phyloP scores from a whole-genome alignment of 2,329 filamentous ascomycete species.

The Mycogone perniciosa region DNA sequence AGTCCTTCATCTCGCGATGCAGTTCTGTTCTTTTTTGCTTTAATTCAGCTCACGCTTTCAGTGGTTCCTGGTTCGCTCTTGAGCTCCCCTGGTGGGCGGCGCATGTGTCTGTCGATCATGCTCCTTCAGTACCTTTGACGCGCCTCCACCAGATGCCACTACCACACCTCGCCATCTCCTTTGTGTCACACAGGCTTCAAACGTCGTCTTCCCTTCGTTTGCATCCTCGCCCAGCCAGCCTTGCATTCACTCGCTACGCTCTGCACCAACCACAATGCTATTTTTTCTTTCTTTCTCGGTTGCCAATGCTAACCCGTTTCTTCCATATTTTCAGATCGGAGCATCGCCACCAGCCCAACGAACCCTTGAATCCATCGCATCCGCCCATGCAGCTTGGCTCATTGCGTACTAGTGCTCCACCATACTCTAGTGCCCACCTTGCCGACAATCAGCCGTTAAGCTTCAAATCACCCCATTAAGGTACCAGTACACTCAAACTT shows the following conservation, averaged over 20 bases:
- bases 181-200: slow-evolving; percentile 2
- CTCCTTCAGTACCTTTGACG: neutral
- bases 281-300: neutral
- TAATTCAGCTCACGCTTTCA: neutral
- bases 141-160: slow-evolving; percentile 1
- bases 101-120: slow-evolving; percentile 9
- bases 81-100: slow-evolving; percentile 4
- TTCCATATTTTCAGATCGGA: slow-evolving; percentile 1
- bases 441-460: slow-evolving; percentile 10
- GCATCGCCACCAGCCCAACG: neutral
- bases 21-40: neutral
- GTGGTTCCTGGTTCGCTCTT: neutral
- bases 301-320: slow-evolving; percentile 6
- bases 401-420: slow-evolving; percentile 11
- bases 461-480: slow-evolving; percentile 9
- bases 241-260: neutral
- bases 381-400: slow-evolving; percentile 8
- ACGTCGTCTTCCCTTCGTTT: neutral
- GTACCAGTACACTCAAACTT: slow-evolving; percentile 17
- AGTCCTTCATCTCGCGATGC: neutral
- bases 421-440: neutral
- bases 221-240: neutral
- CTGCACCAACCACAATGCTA: neutral
- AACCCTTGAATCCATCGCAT: neutral
- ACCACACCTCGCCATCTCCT: slow-evolving; percentile 5